These are phyloP conservation scores for Stemphylium beticola DNA, from an alignment of 2,329 filamentous ascomycete genomes.

Conservation along the genomic window DNA sequence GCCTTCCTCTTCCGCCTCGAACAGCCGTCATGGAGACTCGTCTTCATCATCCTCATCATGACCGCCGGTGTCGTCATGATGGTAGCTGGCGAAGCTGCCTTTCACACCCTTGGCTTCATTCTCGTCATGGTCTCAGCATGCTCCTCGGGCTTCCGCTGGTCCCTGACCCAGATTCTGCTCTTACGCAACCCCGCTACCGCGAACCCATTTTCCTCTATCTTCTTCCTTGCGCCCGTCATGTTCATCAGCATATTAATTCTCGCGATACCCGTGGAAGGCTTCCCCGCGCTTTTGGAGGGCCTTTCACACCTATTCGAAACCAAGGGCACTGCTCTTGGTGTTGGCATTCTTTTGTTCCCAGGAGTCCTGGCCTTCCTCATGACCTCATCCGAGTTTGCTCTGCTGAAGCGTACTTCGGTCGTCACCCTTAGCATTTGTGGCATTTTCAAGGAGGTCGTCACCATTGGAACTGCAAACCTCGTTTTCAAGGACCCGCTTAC, in stretches of 20 bases:
- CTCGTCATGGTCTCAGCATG: slow-evolving; percentile 93
- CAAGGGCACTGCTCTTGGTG: slow-evolving; percentile 71
- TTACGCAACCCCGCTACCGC: slow-evolving; percentile 92
- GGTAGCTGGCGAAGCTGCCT: slow-evolving; percentile 93
- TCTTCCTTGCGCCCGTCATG: slow-evolving; percentile 98
- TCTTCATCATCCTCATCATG: slow-evolving; percentile 89
- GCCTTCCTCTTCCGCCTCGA: slow-evolving; percentile 94
- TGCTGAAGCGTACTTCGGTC: slow-evolving; percentile 92
- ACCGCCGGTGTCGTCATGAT: slow-evolving; percentile 94
- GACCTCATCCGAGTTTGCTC: slow-evolving; percentile 94
- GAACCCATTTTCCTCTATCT: slow-evolving; percentile 96
- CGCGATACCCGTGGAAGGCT: slow-evolving; percentile 85
- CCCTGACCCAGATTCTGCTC: slow-evolving; percentile 94
- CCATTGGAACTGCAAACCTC: slow-evolving; percentile 84
- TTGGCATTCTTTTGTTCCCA: slow-evolving; percentile 83
- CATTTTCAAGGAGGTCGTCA: slow-evolving; percentile 99
- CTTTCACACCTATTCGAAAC: slow-evolving; percentile 67
- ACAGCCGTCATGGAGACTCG: slow-evolving; percentile 81
- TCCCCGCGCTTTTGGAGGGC: slow-evolving; percentile 70
- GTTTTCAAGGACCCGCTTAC: slow-evolving; percentile 91
- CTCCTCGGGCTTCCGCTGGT: slow-evolving; percentile 97
- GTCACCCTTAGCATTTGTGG: slow-evolving; percentile 96
- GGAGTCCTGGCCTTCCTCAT: slow-evolving; percentile 92
- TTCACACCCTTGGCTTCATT: slow-evolving; percentile 83
- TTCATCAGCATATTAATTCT: slow-evolving; percentile 81